Percentiles rank a stretch among this genome's conserved stretches.
These are phyloP conservation scores for Saksenaea oblongispora DNA, from an alignment of 371 early-diverging fungal genomes.

Conservation along the genomic window DNA sequence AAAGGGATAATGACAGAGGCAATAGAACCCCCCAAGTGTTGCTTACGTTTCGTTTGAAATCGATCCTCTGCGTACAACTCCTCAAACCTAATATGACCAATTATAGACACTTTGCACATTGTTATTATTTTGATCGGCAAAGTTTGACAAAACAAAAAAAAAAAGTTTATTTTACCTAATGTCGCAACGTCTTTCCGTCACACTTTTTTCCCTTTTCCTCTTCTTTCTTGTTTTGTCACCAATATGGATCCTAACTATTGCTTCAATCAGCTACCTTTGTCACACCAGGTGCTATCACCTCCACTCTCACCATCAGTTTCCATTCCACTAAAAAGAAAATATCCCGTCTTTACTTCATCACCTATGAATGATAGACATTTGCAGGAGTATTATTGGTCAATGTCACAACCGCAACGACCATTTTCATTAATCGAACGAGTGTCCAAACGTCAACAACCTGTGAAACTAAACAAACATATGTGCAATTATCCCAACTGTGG, in stretches of 20 bases:
- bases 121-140: neutral
- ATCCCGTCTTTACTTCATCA: neutral
- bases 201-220: conserved; percentile 2
- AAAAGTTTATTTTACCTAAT: conserved; percentile 15
- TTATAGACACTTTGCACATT: conserved; percentile 6
- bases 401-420: neutral
- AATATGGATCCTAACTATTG: neutral
- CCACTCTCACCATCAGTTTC: conserved; percentile 1
- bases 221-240: conserved; percentile 1
- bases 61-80: conserved; percentile 1
- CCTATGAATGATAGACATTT: neutral
- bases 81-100: conserved; percentile 10
- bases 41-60: conserved; percentile 8
- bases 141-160: neutral
- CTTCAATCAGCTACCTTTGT: neutral
- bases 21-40: neutral
- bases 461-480: conserved; percentile 28
- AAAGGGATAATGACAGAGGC: conserved; percentile 1
- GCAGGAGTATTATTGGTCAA: neutral
- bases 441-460: conserved; percentile 6
- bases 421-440: neutral
- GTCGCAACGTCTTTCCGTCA: neutral
- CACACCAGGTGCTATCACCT: conserved; percentile 3
- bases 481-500: conserved; percentile 49
- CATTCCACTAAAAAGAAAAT: neutral